Base-by-base conservation (phyloP, 2,329 filamentous ascomycete genomes). In the Fusarium acutatum region DNA sequence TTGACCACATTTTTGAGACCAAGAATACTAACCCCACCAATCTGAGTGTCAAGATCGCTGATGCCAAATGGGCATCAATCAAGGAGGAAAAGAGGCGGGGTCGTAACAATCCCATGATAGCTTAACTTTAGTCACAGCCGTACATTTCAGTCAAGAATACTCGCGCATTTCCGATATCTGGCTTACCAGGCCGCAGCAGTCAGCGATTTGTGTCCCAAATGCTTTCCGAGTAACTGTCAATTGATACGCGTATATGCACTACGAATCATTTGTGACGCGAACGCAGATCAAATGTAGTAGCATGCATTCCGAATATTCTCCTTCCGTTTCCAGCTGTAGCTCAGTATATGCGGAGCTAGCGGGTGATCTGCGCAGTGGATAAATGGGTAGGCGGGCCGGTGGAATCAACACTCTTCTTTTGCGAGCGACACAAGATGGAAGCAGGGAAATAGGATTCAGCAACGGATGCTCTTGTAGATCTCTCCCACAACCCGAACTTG, bases 1-100 rank as follows among this genome's bases (percentile, higher is more conserved):
- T 77, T 43, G 75, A 77, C n/a, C 60, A 68, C 22, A 77, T 76
- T 17, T 77, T 77, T 35, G 74, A 77, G 43, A 77, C 75, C n/a
- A 61, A 69, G 53, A 63, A 67, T 3, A 38, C 41, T 13, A 73
- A 58, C 18, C 69, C 69, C 5, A 54, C 71, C 24, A 58, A 64
- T 35, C 43, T 73, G 30, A 69, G 60, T 34, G 57, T 73, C 38
- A 72, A 61, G 61, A 34, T 73, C 49, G 69, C 69, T 6, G 67
- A 72, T 26, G 67, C 67, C 13, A 72, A 67, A 32, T 71, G 69
- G 69, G 46, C 52, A 17, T 66, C 66, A 5, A 47, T 71, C 38
- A 70, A 71, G 52, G 67, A 69, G 30, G 69, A 71, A 15, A 70
- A 67, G 56, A 35, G 41, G 6, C 66, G 57, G 10, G 57, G 52